A percentile compares a stretch with the other conserved stretches of the same genome.
phyloP scores from a whole-genome alignment of 331 rosid genomes.

The Prunus yedoensis region DNA sequence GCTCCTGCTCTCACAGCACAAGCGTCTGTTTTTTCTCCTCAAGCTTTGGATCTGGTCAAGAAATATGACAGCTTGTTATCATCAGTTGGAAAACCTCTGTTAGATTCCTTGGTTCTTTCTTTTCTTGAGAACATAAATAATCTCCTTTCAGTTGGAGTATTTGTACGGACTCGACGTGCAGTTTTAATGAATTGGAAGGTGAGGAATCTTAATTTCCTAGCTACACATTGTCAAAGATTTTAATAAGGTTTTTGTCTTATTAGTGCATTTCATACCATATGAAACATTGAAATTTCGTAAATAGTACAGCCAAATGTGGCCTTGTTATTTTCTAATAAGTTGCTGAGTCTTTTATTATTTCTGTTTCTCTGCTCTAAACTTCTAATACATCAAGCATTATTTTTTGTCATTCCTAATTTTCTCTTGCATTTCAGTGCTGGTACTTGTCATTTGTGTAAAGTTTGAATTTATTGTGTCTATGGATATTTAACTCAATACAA shows the following conservation, averaged over 20 bases:
- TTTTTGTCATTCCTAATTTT: not conserved
- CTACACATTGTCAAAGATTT: not conserved
- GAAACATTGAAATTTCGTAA: not conserved
- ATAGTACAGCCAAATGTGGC: not conserved
- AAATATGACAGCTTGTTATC: constrained; percentile 33
- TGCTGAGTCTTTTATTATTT: not conserved
- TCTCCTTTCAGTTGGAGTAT: constrained; percentile 61
- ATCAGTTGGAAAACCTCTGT: constrained; percentile 39
- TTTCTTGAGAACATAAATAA: constrained; percentile 62
- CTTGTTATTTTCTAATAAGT: not conserved
- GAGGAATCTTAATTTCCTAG: constrained; percentile 13
- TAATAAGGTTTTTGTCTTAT: not conserved
- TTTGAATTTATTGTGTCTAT: not conserved
- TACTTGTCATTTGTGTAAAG: constrained; percentile 18
- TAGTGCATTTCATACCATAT: not conserved
- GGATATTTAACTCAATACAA: not conserved
- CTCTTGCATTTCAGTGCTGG: not conserved
- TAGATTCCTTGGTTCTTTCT: constrained; percentile 53
- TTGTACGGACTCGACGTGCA: constrained; percentile 80
- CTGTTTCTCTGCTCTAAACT: not conserved
- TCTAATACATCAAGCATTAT: not conserved
- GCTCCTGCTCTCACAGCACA: constrained; percentile 60
- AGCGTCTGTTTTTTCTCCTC: constrained; percentile 49
- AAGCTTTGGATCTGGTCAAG: constrained; percentile 27
- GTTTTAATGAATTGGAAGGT: constrained; percentile 93